phyloP scores from a whole-genome alignment of 345 rosid genomes.

The Eucalyptus erythrocorys region DNA sequence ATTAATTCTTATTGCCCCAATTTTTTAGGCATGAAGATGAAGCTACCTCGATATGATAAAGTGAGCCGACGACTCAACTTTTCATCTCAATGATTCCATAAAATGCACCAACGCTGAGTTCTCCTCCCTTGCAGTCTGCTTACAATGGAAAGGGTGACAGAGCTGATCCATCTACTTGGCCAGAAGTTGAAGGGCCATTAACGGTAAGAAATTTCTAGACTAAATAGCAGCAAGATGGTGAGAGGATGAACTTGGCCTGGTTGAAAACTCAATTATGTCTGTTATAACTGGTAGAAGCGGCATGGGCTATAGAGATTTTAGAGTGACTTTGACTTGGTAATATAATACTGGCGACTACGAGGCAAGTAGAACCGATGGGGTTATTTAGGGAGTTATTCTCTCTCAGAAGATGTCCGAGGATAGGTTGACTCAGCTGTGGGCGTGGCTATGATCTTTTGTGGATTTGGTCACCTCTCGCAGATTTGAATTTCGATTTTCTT shows the following conservation, averaged over 20 bases:
- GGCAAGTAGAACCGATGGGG: neutral
- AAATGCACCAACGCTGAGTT: neutral
- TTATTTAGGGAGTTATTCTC: neutral
- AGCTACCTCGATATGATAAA: constrained; percentile 86
- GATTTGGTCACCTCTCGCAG: neutral
- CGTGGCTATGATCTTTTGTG: neutral
- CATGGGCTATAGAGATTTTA: neutral
- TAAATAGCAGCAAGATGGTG: neutral
- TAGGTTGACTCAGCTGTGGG: neutral
- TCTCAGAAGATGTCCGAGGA: neutral
- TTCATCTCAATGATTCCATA: neutral
- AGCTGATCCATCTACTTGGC: constrained; percentile 77
- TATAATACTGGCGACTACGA: neutral
- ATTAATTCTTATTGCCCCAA: constrained; percentile 1
- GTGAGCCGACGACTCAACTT: constrained; percentile 20
- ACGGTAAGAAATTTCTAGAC: constrained; percentile 22
- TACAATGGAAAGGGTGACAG: constrained; percentile 86
- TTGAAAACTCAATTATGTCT: neutral
- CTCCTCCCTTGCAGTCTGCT: constrained; percentile 56
- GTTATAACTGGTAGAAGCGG: neutral
- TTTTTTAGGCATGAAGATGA: constrained; percentile 74
- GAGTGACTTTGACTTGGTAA: neutral
- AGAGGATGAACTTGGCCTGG: neutral
- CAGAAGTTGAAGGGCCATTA: constrained; percentile 87
- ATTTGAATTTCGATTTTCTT: neutral